phyloP scores from a whole-genome alignment of 768 basidiomycete species.

The Naganishia friedmannii region DNA sequence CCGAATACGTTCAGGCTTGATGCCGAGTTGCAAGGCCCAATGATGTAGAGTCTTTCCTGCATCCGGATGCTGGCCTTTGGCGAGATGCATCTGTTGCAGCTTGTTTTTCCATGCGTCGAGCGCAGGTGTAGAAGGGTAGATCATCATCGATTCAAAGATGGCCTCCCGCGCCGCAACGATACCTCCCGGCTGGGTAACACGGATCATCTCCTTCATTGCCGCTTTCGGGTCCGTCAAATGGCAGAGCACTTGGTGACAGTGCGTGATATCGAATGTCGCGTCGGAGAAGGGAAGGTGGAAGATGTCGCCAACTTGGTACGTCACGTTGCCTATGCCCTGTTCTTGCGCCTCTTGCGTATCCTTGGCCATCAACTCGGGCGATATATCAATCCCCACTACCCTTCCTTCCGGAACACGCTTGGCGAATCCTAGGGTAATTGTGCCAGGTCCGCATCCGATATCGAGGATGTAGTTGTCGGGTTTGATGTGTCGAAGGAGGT shows the following conservation, averaged over 20 bases:
- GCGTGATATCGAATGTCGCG: conserved; percentile 57
- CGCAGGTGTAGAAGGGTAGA: conserved; percentile 46
- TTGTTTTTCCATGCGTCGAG: background rate
- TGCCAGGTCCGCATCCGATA: conserved; percentile 60
- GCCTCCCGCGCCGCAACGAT: conserved; percentile 57
- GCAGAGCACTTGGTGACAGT: conserved; percentile 58
- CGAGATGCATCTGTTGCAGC: conserved; percentile 19
- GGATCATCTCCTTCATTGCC: conserved; percentile 57
- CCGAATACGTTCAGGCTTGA: conserved; percentile 1
- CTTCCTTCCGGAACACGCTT: conserved; percentile 53
- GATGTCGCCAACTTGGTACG: conserved; percentile 55
- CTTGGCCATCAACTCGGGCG: conserved; percentile 50
- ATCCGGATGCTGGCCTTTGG: background rate
- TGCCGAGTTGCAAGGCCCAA: conserved; percentile 24
- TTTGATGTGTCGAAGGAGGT: conserved; percentile 53
- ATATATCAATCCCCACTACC: conserved; percentile 56
- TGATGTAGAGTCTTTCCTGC: conserved; percentile 14
- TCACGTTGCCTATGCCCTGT: conserved; percentile 47
- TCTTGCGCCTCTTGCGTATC: conserved; percentile 49
- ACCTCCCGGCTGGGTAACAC: conserved; percentile 57
- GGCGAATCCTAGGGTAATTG: conserved; percentile 58
- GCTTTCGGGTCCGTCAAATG: conserved; percentile 56
- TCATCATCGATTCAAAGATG: conserved; percentile 51
- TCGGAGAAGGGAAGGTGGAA: conserved; percentile 53
- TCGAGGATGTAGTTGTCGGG: conserved; percentile 57